Conservation (phyloP, 306 rosid species). For the Phaseolus lunatus region DNA sequence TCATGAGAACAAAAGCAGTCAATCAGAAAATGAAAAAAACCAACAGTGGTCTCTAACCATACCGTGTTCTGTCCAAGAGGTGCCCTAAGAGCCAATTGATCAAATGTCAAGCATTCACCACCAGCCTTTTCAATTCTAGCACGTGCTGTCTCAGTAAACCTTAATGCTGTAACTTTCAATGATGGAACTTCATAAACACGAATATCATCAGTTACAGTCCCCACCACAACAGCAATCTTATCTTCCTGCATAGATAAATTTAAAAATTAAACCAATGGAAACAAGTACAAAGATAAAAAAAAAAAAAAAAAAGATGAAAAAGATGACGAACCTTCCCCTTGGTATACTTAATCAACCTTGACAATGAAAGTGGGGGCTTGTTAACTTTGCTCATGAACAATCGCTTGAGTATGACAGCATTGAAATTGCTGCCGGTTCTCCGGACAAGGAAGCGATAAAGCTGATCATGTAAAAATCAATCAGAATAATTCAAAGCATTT, state of each 20-base stretch:
- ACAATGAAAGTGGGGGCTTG: constrained; percentile 82
- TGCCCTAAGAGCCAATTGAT: constrained; percentile 80
- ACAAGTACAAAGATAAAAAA: not conserved
- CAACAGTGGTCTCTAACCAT: constrained; percentile 6
- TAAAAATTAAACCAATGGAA: constrained; percentile 24
- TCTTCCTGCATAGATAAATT: constrained; percentile 52
- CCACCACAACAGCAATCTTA: constrained; percentile 78
- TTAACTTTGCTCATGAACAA: constrained; percentile 88
- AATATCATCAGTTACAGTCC: constrained; percentile 72
- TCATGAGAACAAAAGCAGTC: no score
- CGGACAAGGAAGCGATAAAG: constrained; percentile 90
- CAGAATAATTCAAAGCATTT: constrained; percentile 35
- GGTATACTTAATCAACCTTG: constrained; percentile 67
- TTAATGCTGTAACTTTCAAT: constrained; percentile 75
- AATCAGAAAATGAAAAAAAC: no score
- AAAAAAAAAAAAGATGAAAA: not conserved
- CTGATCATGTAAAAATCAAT: constrained; percentile 46
- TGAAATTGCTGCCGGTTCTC: constrained; percentile 83
- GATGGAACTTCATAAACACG: constrained; percentile 78
- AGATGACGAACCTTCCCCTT: constrained; percentile 82
- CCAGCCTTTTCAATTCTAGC: constrained; percentile 88
- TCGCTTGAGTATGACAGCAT: constrained; percentile 78
- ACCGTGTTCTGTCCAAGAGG: constrained; percentile 92
- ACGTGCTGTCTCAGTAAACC: constrained; percentile 85
- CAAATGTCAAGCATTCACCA: constrained; percentile 86